A percentile compares a stretch with the other conserved stretches of the same genome.
Conservation (phyloP, 164 flowering plant species). For the Dillenia suffruticosa region DNA sequence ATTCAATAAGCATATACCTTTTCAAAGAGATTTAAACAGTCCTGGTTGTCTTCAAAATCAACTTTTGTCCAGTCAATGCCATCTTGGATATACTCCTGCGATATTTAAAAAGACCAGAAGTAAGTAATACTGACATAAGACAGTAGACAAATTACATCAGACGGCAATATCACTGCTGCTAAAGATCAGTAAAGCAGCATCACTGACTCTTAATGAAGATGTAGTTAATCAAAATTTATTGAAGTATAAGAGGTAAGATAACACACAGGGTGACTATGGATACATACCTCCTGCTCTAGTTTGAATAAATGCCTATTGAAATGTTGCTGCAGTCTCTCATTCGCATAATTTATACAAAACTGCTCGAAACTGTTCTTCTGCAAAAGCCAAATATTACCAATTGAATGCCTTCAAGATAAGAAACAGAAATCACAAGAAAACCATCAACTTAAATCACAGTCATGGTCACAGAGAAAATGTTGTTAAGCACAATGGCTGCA, state of each 20-base stretch:
- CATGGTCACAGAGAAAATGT: neutral
- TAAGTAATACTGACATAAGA: too few relatives aligned
- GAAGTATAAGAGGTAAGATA: too few relatives aligned
- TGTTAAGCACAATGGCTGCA: too few relatives aligned
- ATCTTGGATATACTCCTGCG: conserved; percentile 91
- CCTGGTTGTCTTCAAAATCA: conserved; percentile 98
- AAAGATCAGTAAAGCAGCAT: too few relatives aligned
- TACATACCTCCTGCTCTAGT: conserved; percentile 89
- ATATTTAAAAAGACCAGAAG: too few relatives aligned
- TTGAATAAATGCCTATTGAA: conserved; percentile 97
- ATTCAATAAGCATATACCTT: conserved; percentile 45
- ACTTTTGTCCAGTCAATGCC: conserved; percentile 98
- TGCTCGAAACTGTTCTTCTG: conserved; percentile 99
- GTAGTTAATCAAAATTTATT: too few relatives aligned
- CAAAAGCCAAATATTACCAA: conserved; percentile 10
- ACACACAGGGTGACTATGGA: too few relatives aligned
- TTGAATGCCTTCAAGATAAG: neutral
- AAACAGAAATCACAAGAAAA: neutral
- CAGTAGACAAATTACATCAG: too few relatives aligned
- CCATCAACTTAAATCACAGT: neutral
- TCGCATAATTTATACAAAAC: conserved; percentile 98
- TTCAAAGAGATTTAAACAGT: conserved; percentile 91
- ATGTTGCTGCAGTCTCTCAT: conserved; percentile 97
- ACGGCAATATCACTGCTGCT: too few relatives aligned
- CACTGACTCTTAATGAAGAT: too few relatives aligned